Percentiles rank a stretch among this genome's conserved stretches.
Conservation (phyloP, 768 basidiomycete species). For the Tephrocybe sp. region DNA sequence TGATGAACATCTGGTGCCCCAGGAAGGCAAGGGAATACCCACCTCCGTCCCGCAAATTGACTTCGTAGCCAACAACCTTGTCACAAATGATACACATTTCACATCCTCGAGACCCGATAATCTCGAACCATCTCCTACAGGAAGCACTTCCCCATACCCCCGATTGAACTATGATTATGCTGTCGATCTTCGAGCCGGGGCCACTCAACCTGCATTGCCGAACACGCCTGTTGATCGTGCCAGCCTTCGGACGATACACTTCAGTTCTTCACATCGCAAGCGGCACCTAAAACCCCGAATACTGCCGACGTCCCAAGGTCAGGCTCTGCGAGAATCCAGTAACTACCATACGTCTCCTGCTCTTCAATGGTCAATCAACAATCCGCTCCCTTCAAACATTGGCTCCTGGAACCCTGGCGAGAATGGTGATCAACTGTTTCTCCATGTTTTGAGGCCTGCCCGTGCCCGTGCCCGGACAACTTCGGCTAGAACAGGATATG, state of each 20-base stretch:
- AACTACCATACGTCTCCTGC: background rate
- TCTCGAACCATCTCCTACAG: background rate
- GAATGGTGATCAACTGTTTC: background rate
- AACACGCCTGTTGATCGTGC: background rate
- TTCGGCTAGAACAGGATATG: slow-evolving; percentile 27
- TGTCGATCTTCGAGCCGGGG: background rate
- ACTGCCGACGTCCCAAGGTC: background rate
- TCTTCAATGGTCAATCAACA: background rate
- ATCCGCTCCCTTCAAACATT: background rate
- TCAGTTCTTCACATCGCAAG: background rate
- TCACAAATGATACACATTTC: background rate
- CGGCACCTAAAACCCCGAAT: background rate
- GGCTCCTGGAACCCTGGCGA: slow-evolving; percentile 2
- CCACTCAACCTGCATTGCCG: background rate
- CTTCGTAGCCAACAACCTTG: background rate
- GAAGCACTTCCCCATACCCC: background rate
- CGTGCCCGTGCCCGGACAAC: slow-evolving; percentile 19
- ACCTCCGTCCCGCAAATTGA: background rate
- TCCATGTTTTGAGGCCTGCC: slow-evolving; percentile 12
- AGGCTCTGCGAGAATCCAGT: background rate
- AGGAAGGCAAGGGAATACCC: background rate
- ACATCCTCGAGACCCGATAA: background rate
- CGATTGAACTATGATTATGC: slow-evolving; percentile 1
- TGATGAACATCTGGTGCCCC: background rate
- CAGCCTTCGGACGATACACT: background rate